A percentile compares a stretch with the other conserved stretches of the same genome.
Evolutionary conservation across 1,139 yeast species (phyloP).

Genomic region (Geotrichum cucujoidarum): DNA sequence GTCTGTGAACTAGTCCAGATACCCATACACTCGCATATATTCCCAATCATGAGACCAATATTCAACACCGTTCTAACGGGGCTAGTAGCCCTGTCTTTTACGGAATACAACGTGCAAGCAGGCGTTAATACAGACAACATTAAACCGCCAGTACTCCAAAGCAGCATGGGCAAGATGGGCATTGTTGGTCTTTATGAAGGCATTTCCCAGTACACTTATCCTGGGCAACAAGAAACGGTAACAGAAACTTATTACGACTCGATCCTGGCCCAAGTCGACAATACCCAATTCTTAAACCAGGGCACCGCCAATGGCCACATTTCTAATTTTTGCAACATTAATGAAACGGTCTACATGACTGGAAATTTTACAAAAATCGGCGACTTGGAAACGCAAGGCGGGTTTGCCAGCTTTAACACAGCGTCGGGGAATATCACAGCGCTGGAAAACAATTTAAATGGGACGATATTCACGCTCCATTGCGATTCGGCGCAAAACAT

Average conservation of each 20-base stretch:
- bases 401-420: slow-evolving; percentile 55
- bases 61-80: too few species aligned
- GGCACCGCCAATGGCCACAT: slow-evolving; percentile 33
- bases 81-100: too few species aligned
- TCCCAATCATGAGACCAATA: too few species aligned
- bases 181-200: slow-evolving; percentile 64
- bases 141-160: slow-evolving; percentile 29
- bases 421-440: slow-evolving; percentile 43
- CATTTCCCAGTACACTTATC: slow-evolving; percentile 51
- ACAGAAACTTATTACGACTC: slow-evolving; percentile 24
- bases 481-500: slow-evolving; percentile 45
- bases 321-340: slow-evolving; percentile 34
- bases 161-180: slow-evolving; percentile 45
- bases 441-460: slow-evolving; percentile 44
- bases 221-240: slow-evolving; percentile 43
- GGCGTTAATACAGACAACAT: slow-evolving; percentile 21
- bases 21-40: too few species aligned
- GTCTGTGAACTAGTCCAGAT: too few species aligned
- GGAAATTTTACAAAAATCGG: slow-evolving; percentile 42
- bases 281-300: slow-evolving; percentile 23
- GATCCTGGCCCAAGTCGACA: slow-evolving; percentile 27
- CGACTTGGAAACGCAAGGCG: slow-evolving; percentile 40
- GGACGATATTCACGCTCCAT: slow-evolving; percentile 51
- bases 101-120: neutral
- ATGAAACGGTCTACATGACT: slow-evolving; percentile 45